These are phyloP conservation scores for Domatiomyces catenatus DNA, from an alignment of 2,329 filamentous ascomycete species.

Conservation along the genomic window DNA sequence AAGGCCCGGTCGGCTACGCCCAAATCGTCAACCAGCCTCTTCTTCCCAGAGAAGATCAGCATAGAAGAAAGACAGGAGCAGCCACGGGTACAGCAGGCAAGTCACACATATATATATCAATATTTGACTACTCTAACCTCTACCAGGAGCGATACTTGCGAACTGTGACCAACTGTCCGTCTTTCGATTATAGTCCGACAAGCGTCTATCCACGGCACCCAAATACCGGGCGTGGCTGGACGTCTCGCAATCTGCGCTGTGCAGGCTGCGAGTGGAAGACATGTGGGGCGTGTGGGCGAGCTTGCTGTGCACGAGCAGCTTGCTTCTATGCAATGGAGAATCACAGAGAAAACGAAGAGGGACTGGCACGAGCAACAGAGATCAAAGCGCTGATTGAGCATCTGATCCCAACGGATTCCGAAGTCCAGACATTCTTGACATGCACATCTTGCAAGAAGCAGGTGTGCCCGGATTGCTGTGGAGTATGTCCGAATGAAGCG, in stretches of 20 bases:
- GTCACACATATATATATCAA: background rate
- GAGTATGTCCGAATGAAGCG: slow-evolving; percentile 20
- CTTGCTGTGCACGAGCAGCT: slow-evolving; percentile 22
- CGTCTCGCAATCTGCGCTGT: slow-evolving; percentile 22
- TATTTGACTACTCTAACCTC: background rate
- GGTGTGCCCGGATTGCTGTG: slow-evolving; percentile 24
- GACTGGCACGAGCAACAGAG: slow-evolving; percentile 9
- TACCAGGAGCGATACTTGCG: slow-evolving; percentile 13
- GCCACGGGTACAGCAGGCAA: background rate
- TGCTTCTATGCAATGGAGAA: slow-evolving; percentile 8
- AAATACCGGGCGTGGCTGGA: slow-evolving; percentile 18
- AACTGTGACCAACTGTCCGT: slow-evolving; percentile 7
- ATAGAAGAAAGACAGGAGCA: background rate
- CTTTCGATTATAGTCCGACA: slow-evolving; percentile 10
- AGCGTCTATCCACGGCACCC: slow-evolving; percentile 16
- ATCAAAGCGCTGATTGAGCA: slow-evolving; percentile 16
- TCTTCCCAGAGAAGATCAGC: background rate
- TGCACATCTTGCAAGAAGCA: slow-evolving; percentile 22
- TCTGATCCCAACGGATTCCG: slow-evolving; percentile 17
- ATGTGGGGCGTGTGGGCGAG: slow-evolving; percentile 20
- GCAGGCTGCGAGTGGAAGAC: slow-evolving; percentile 16
- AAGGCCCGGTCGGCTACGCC: slow-evolving; percentile 6
- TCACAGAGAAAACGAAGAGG: slow-evolving; percentile 7
- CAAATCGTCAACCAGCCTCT: background rate
- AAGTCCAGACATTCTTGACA: slow-evolving; percentile 21